Conservation (phyloP, 257 asterid genomes). For the Scutellaria galericulata region DNA sequence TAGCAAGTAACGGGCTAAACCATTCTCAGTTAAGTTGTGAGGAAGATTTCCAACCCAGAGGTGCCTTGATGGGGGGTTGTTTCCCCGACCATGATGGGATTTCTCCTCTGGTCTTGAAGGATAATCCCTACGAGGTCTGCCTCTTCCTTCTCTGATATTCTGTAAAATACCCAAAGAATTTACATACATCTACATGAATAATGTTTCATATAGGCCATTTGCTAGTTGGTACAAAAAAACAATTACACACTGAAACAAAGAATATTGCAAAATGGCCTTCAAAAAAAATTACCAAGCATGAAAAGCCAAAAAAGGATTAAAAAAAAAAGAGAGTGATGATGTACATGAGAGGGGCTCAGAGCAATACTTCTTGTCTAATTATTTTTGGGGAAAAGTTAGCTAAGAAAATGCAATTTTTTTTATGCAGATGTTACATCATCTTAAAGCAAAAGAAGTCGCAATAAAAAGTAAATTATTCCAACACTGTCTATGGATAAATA, state of each 20-base stretch:
- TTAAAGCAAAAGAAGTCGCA: background rate
- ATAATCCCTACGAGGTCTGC: constrained; percentile 69
- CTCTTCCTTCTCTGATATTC: constrained; percentile 79
- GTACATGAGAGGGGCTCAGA: background rate
- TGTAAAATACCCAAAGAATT: constrained; percentile 38
- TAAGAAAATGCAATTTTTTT: background rate
- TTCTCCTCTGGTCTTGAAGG: constrained; percentile 72
- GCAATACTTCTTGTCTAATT: constrained; percentile 9
- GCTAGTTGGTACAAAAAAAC: constrained; percentile 1
- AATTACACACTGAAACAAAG: background rate
- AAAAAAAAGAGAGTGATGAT: background rate
- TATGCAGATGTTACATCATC: background rate
- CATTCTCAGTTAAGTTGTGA: constrained; percentile 62
- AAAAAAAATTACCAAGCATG: background rate
- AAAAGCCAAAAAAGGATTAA: background rate
- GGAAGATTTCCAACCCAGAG: constrained; percentile 93
- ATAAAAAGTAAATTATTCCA: constrained; percentile 4
- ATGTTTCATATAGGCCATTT: background rate
- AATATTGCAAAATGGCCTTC: background rate
- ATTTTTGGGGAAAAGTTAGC: background rate
- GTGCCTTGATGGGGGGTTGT: constrained; percentile 86
- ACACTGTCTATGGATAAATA: constrained; percentile 23
- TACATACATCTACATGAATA: constrained; percentile 21
- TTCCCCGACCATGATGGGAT: constrained; percentile 58
- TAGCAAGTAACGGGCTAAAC: constrained; percentile 62